Percentiles rank a stretch among this genome's conserved stretches.
These are phyloP conservation scores for Epichloe sibirici DNA, from an alignment of 2,329 filamentous ascomycete genomes.

Conservation along the genomic window DNA sequence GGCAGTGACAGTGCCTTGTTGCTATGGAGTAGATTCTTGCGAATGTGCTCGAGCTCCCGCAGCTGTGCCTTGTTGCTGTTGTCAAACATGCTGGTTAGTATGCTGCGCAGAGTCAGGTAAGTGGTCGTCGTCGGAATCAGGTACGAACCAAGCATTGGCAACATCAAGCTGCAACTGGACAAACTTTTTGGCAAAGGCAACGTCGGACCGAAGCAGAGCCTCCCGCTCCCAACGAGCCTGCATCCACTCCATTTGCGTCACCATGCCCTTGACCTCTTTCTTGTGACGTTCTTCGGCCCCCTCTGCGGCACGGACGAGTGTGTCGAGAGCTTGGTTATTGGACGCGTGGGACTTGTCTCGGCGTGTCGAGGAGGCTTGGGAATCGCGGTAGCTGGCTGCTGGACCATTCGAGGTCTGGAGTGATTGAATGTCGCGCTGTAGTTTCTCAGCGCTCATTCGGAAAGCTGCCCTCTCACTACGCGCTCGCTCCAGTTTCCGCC, in stretches of 20 bases:
- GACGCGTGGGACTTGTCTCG: slow-evolving; percentile 17
- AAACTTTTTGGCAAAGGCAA: slow-evolving; percentile 79
- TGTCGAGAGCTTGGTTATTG: slow-evolving; percentile 39
- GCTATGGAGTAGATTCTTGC: slow-evolving; percentile 27
- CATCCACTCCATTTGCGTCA: slow-evolving; percentile 85
- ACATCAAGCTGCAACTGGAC: slow-evolving; percentile 69
- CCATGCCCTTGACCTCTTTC: slow-evolving; percentile 69
- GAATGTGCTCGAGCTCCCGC: slow-evolving; percentile 73
- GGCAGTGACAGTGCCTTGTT: slow-evolving; percentile 23
- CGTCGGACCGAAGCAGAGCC: slow-evolving; percentile 63
- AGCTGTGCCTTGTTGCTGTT: slow-evolving; percentile 85
- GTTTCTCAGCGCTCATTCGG: slow-evolving; percentile 40
- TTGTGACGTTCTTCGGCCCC: slow-evolving; percentile 56
- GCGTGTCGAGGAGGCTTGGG: slow-evolving; percentile 15
- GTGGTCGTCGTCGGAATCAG: neutral
- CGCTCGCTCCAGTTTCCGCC: slow-evolving; percentile 55
- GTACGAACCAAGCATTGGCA: slow-evolving; percentile 77
- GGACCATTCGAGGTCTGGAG: slow-evolving; percentile 28
- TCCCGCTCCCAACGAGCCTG: slow-evolving; percentile 72
- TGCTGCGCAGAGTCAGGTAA: slow-evolving; percentile 1
- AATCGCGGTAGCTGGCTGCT: slow-evolving; percentile 8
- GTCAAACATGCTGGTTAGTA: neutral
- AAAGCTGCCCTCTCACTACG: slow-evolving; percentile 52
- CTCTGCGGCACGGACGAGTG: slow-evolving; percentile 44
- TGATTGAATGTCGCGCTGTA: slow-evolving; percentile 37